phyloP scores from a whole-genome alignment of 768 basidiomycete species.

The Xerocomellus dryophilus region DNA sequence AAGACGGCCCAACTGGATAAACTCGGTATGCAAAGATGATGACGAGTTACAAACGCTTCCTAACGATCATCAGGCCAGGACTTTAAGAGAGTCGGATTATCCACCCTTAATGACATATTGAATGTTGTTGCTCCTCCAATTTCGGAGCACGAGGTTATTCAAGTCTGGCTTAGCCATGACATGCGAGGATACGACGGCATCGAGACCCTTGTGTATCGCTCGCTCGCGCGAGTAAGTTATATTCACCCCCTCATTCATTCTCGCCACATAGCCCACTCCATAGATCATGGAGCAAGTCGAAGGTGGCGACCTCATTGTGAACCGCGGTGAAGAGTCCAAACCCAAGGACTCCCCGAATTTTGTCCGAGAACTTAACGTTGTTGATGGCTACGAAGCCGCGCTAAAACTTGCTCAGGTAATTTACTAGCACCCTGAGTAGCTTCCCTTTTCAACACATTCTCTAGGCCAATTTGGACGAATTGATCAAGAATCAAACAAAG shows the following conservation, averaged over 20 bases:
- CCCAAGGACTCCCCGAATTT: conserved; percentile 52
- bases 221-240: conserved; percentile 66
- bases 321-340: conserved; percentile 72
- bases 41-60: background rate
- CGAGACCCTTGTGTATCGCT: conserved; percentile 89
- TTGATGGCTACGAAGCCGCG: conserved; percentile 82
- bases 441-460: conserved; percentile 1
- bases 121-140: conserved; percentile 98
- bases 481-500: conserved; percentile 62
- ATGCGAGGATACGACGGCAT: conserved; percentile 97
- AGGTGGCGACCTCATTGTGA: conserved; percentile 87
- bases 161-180: conserved; percentile 93
- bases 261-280: conserved; percentile 1
- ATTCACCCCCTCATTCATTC: background rate
- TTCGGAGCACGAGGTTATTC: conserved; percentile 96
- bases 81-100: conserved; percentile 82
- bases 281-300: conserved; percentile 94
- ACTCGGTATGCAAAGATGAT: conserved; percentile 57
- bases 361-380: conserved; percentile 71
- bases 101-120: conserved; percentile 86
- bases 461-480: conserved; percentile 75
- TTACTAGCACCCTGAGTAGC: background rate
- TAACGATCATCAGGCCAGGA: conserved; percentile 64
- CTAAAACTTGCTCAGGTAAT: conserved; percentile 79
- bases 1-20: conserved; percentile 89